Percentiles rank a stretch among this genome's conserved stretches.
Evolutionary conservation across 1,139 yeast species (phyloP).

Genomic region (Suhomyces bolitotheri): DNA sequence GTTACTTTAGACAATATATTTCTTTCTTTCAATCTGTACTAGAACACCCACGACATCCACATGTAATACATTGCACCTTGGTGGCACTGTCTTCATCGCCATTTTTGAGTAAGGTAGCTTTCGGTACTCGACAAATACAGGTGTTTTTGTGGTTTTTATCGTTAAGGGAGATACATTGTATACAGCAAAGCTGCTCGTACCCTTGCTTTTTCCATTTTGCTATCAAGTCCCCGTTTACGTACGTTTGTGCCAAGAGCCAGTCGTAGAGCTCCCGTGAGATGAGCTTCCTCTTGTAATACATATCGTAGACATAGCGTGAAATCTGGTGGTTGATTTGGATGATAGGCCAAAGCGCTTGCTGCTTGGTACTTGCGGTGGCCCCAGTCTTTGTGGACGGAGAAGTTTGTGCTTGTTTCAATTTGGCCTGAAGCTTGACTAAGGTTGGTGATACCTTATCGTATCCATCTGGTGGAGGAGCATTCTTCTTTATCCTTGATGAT

Average conservation of each 20-base stretch:
- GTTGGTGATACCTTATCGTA: slow-evolving; percentile 72
- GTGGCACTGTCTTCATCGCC: slow-evolving; percentile 38
- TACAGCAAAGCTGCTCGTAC: slow-evolving; percentile 82
- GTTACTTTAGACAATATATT: slow-evolving; percentile 6
- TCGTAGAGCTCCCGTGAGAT: slow-evolving; percentile 71
- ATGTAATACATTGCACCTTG: slow-evolving; percentile 66
- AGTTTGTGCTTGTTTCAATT: slow-evolving; percentile 59
- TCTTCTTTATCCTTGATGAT: slow-evolving; percentile 16
- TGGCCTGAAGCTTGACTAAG: slow-evolving; percentile 57
- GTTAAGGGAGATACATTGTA: slow-evolving; percentile 69
- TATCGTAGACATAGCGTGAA: slow-evolving; percentile 72
- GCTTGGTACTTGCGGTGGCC: slow-evolving; percentile 36
- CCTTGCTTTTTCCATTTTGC: slow-evolving; percentile 94
- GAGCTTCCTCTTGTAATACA: slow-evolving; percentile 68
- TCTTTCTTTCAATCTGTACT: slow-evolving; percentile 69
- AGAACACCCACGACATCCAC: slow-evolving; percentile 91
- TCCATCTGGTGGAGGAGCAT: slow-evolving; percentile 65
- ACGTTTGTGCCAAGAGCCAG: slow-evolving; percentile 69
- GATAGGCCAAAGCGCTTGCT: slow-evolving; percentile 72
- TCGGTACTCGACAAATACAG: slow-evolving; percentile 87
- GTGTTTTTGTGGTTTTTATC: slow-evolving; percentile 67
- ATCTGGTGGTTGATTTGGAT: slow-evolving; percentile 71
- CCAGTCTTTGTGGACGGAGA: slow-evolving; percentile 19
- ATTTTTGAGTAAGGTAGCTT: slow-evolving; percentile 37
- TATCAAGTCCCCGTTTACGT: slow-evolving; percentile 68